Conservation (phyloP, 805 yeast genomes). For the Metschnikowia corniflorae region DNA sequence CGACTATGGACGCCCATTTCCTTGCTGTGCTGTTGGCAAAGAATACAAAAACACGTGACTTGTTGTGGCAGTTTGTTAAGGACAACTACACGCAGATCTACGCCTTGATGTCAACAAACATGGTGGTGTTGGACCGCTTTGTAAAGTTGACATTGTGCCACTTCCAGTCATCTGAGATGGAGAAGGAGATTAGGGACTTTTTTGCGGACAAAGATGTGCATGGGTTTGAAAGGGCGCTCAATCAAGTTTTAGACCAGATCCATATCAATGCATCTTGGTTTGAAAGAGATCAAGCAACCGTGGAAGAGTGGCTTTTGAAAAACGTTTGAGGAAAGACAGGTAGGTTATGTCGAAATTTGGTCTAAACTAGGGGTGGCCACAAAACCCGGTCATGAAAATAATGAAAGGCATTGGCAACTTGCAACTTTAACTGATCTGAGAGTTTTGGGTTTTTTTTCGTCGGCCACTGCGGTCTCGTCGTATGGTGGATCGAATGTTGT, state of each 20-base stretch:
- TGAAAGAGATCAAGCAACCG: slow-evolving; percentile 39
- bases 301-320: slow-evolving; percentile 42
- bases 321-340: slow-evolving; percentile 1
- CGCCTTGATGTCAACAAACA: slow-evolving; percentile 44
- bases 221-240: slow-evolving; percentile 53
- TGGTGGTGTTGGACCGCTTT: slow-evolving; percentile 50
- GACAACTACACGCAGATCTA: slow-evolving; percentile 45
- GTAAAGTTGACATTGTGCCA: slow-evolving; percentile 37
- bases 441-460: no score
- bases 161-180: slow-evolving; percentile 19
- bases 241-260: slow-evolving; percentile 55
- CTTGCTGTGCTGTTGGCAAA: slow-evolving; percentile 45
- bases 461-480: no score
- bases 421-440: no score
- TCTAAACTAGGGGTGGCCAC: no score
- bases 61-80: slow-evolving; percentile 50
- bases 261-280: slow-evolving; percentile 50
- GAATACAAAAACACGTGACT: slow-evolving; percentile 41
- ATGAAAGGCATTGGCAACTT: no score
- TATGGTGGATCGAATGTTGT: no score
- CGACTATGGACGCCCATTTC: slow-evolving; percentile 58
- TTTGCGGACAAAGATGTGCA: slow-evolving; percentile 45
- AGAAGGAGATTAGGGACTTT: slow-evolving; percentile 37
- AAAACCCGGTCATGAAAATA: no score
- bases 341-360: no score